A percentile compares a stretch with the other conserved stretches of the same genome.
These are phyloP conservation scores for Boletellus sp. DNA, from an alignment of 768 basidiomycete species.

Conservation along the genomic window DNA sequence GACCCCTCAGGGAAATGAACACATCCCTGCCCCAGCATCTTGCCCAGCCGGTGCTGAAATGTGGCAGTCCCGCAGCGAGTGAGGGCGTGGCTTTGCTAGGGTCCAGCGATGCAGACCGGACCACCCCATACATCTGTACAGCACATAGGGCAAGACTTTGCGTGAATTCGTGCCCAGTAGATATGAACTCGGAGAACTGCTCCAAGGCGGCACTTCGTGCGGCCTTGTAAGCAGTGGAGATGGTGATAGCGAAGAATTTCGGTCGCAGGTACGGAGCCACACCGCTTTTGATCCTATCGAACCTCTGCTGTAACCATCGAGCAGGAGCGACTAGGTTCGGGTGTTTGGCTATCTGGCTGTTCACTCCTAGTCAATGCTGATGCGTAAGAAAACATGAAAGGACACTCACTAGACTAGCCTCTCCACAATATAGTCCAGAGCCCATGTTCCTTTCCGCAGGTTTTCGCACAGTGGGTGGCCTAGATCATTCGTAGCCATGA, in stretches of 20 bases:
- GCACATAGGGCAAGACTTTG: slow-evolving; percentile 85
- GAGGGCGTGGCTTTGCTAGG: slow-evolving; percentile 68
- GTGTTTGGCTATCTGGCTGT: slow-evolving; percentile 56
- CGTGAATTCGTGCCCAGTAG: slow-evolving; percentile 81
- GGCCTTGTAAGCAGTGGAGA: slow-evolving; percentile 91
- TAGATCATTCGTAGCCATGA: slow-evolving; percentile 89
- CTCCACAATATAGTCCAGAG: slow-evolving; percentile 79
- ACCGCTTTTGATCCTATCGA: slow-evolving; percentile 69
- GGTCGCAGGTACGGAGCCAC: slow-evolving; percentile 89
- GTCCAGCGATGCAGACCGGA: slow-evolving; percentile 86
- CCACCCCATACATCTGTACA: slow-evolving; percentile 87
- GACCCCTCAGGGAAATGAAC: slow-evolving; percentile 89
- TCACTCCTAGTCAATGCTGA: slow-evolving; percentile 11
- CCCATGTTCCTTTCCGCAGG: slow-evolving; percentile 86
- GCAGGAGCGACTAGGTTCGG: slow-evolving; percentile 70
- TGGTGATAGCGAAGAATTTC: slow-evolving; percentile 91
- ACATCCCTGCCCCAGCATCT: slow-evolving; percentile 95
- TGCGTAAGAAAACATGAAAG: not conserved
- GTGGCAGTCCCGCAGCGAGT: slow-evolving; percentile 92
- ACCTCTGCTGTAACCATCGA: slow-evolving; percentile 84
- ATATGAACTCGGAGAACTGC: slow-evolving; percentile 84
- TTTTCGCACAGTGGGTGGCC: slow-evolving; percentile 90
- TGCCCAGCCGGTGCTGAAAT: slow-evolving; percentile 92
- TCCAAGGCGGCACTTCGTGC: slow-evolving; percentile 79
- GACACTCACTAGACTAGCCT: slow-evolving; percentile 65